Conservation (phyloP, 176 grass and related monocot species). For the Areca catechu region DNA sequence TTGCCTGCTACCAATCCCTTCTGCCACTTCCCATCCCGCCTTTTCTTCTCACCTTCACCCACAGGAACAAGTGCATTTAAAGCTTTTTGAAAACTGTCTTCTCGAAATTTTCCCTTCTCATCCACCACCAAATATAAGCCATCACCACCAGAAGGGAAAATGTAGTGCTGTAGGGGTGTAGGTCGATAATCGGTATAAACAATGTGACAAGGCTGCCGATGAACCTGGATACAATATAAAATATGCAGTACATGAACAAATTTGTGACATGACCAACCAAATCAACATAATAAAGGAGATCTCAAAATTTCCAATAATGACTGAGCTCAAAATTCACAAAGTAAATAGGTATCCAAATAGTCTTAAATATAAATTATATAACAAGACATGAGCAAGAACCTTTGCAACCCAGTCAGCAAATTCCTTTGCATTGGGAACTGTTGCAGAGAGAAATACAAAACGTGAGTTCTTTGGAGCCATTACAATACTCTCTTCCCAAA, state of each 20-base stretch:
- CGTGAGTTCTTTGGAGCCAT: slow-evolving; percentile 94
- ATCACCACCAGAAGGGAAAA: slow-evolving; percentile 91
- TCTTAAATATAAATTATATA: neutral
- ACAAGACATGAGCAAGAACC: slow-evolving; percentile 21
- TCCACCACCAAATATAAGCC: slow-evolving; percentile 90
- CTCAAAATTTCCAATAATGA: too few relatives aligned
- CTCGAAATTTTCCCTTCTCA: slow-evolving; percentile 93
- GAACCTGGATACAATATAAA: slow-evolving; percentile 60
- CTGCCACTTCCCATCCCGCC: slow-evolving; percentile 58
- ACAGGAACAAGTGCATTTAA: slow-evolving; percentile 77
- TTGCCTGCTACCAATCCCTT: slow-evolving; percentile 54
- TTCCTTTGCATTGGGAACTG: slow-evolving; percentile 88
- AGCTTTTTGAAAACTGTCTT: slow-evolving; percentile 95
- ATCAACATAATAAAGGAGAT: too few relatives aligned
- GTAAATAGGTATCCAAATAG: neutral
- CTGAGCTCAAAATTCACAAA: neutral
- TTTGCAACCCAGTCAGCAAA: slow-evolving; percentile 99
- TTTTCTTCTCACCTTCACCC: slow-evolving; percentile 47
- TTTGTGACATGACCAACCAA: too few relatives aligned
- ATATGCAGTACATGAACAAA: too few relatives aligned
- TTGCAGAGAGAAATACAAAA: slow-evolving; percentile 92
- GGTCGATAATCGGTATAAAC: slow-evolving; percentile 95
- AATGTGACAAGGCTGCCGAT: slow-evolving; percentile 95
- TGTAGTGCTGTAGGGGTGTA: slow-evolving; percentile 90
- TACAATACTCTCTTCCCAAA: slow-evolving; percentile 98